These are phyloP conservation scores for Prunella vulgaris DNA, from an alignment of 257 asterid genomes.

Conservation along the genomic window DNA sequence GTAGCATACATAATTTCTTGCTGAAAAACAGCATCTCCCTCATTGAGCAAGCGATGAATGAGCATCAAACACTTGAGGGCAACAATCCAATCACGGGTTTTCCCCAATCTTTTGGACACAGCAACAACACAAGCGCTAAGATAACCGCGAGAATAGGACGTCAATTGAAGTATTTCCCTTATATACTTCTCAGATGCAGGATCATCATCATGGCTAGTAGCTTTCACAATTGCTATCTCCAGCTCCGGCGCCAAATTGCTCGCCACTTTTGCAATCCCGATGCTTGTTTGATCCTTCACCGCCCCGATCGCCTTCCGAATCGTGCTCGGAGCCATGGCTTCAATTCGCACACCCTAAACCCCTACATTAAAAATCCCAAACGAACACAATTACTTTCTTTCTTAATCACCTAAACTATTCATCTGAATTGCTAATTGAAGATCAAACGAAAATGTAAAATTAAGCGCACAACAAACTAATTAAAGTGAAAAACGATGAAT, in stretches of 20 bases:
- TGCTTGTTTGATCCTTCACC: slow-evolving; percentile 83
- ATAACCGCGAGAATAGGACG: slow-evolving; percentile 61
- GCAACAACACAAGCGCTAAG: slow-evolving; percentile 58
- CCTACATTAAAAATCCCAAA: slow-evolving; percentile 1
- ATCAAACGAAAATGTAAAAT: not conserved
- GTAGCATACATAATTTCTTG: slow-evolving; percentile 78
- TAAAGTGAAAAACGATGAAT: not conserved
- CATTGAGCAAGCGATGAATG: slow-evolving; percentile 59
- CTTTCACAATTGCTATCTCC: slow-evolving; percentile 78
- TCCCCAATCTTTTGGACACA: slow-evolving; percentile 63
- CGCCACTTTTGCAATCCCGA: slow-evolving; percentile 73
- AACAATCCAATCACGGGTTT: slow-evolving; percentile 85
- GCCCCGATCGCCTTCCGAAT: slow-evolving; percentile 86
- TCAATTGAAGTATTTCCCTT: slow-evolving; percentile 57
- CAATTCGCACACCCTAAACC: not conserved
- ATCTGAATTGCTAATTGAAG: not conserved
- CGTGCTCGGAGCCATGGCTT: slow-evolving; percentile 67
- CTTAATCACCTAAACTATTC: not conserved
- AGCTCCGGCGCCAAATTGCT: slow-evolving; percentile 83
- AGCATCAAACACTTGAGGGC: slow-evolving; percentile 77
- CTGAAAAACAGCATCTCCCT: slow-evolving; percentile 63
- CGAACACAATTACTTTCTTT: not conserved
- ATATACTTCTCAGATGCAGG: slow-evolving; percentile 79
- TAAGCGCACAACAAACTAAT: not conserved
- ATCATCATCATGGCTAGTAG: slow-evolving; percentile 85